Evolutionary conservation across 2,329 filamentous ascomycete genomes (phyloP).

Genomic region (Penicillium sp.): DNA sequence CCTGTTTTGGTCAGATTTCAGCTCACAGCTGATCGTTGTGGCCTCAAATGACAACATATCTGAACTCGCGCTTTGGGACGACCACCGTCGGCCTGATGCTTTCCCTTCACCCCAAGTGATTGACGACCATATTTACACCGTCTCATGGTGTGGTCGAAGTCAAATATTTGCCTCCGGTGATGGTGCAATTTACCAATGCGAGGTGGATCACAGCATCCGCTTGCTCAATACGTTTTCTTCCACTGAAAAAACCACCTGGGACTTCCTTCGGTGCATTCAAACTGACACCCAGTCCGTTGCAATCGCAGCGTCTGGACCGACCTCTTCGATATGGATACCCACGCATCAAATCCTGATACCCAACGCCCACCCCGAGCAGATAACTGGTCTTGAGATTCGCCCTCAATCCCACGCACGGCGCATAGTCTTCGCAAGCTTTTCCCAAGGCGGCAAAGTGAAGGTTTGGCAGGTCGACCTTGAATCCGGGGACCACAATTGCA

Average conservation of each 20-base stretch:
- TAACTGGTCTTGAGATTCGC: conserved; percentile 47
- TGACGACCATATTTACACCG: conserved; percentile 44
- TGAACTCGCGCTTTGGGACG: conserved; percentile 49
- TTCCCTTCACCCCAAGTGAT: conserved; percentile 40
- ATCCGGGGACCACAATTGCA: conserved; percentile 36
- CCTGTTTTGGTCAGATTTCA: conserved; percentile 44
- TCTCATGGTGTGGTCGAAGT: conserved; percentile 43
- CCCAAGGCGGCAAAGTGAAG: conserved; percentile 48
- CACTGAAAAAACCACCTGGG: conserved; percentile 39
- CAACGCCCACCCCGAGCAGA: conserved; percentile 43
- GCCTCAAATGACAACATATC: conserved; percentile 45
- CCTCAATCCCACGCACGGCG: conserved; percentile 34
- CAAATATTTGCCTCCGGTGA: conserved; percentile 44
- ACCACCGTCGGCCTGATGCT: conserved; percentile 38
- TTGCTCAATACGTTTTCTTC: conserved; percentile 38
- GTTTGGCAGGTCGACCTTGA: conserved; percentile 47
- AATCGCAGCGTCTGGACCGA: conserved; percentile 42
- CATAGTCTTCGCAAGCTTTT: conserved; percentile 47
- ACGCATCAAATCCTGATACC: conserved; percentile 44
- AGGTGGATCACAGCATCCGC: conserved; percentile 41
- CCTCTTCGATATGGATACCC: conserved; percentile 48
- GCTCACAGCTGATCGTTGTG: conserved; percentile 44
- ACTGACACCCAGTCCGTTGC: conserved; percentile 34
- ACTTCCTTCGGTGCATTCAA: conserved; percentile 41
- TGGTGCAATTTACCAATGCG: conserved; percentile 43